Base-by-base conservation (phyloP, 176 grass and related monocot genomes). In the Pharus latifolius region DNA sequence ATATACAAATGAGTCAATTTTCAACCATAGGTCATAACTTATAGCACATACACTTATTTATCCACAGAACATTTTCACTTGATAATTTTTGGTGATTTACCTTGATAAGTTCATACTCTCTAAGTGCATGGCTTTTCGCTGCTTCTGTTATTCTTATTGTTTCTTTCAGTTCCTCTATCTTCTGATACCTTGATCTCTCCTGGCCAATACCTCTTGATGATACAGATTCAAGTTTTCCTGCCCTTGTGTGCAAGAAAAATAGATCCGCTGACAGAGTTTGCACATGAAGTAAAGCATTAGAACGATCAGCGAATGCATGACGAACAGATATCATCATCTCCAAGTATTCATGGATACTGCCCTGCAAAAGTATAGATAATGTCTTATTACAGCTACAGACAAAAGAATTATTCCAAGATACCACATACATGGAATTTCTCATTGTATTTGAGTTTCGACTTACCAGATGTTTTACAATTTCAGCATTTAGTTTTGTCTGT, bases 311-410 rank as follows among this genome's bases (percentile, higher is more conserved):
- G 87, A 97, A 97, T 48, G 94, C 94, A 54, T 79, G 77, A 69
- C 88, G 72, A 57, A 92, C 79, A 49, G 94, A 85, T 72, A 97
- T 74, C 89, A 97, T 88, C 70, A 63, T 26, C 38, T 85, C 86
- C 77, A 97, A 57, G 67, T 97, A 72, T 56, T 92, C 86, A 90
- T 97, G 94, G 74, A 97, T 80, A n/a, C n/a, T 80, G 82, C 86
- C 83, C 94, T 97, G 80, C 30, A 57, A 74, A 78, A 62, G 48
- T 65, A 62, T 24, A 74, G 63, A 71, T 18, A 63, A 27, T 62
- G 55, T 51, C 24, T 4, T 18, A 23, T 78, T 45, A 85, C 49
- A 69, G 54, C 26, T 18, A 48, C 33, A 86, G 54, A 53, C 19
- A 31, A 28, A 69, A 22, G 12, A 16, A 82, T 15, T 28, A 72